Base-by-base conservation (phyloP, 495 filamentous ascomycete species). In the Margaritispora aquatica region DNA sequence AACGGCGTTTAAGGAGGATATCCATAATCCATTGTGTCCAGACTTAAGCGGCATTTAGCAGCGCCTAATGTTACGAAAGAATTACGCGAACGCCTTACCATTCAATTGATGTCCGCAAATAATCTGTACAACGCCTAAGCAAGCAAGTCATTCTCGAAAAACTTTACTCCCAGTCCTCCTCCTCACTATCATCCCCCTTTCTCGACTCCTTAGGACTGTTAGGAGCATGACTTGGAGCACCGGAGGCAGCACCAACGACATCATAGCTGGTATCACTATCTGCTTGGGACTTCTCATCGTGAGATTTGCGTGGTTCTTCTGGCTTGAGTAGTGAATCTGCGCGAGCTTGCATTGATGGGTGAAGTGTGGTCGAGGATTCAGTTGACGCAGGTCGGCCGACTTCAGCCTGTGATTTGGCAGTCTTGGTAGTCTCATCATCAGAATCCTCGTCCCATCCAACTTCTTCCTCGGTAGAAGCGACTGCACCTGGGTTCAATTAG, bases 261-360 rank as follows among this genome's bases (percentile, higher is more conserved):
- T 97, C 92, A 66, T 97, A 97, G 74, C 90, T 95, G 19, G 88
- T 88, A 65, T 97, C 92, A 70, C 90, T 96, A 68, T 88, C 92
- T 20, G 90, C 81, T 62, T 88, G 86, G 15, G 86, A 91, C 52
- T 90, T 88, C 69, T 88, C 84, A 66, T 96, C 92, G 61, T 94
- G 84, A 19, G 91, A 96, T 58, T 87, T 88, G 41, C 90, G 85
- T 38, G 86, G 78, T 64, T 89, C 86, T 50, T 74, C 69, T 21
- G 85, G 71, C 67, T 87, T 87, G 29, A 80, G 76, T 22, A 69
- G 70, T 44, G 57, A 62, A 27, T 60, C 19, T n/a, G 66, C 60
- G 23, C 54, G 70, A 58, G 41, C 61, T 66, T 64, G 69, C 54
- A 15, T 72, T 66, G 71, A 69, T 21, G 70, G 81, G 60, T 78